phyloP scores from a whole-genome alignment of 306 rosid genomes.

The Trifolium dubium region DNA sequence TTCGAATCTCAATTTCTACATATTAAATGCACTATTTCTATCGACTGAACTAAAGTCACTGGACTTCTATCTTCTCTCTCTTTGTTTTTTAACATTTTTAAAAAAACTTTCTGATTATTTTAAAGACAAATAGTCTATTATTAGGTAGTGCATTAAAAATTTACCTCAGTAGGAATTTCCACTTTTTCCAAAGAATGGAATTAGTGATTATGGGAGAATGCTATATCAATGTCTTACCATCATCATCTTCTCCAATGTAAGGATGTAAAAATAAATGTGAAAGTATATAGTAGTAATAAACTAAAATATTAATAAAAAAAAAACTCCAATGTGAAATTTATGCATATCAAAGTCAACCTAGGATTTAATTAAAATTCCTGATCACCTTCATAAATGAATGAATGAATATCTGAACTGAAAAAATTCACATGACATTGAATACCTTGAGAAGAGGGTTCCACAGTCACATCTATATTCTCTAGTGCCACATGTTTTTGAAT shows the following conservation, averaged over 20 bases:
- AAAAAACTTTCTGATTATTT: not conserved
- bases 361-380: slow-evolving; percentile 37
- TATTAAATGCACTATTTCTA: too few relatives aligned
- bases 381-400: slow-evolving; percentile 42
- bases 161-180: slow-evolving; percentile 35
- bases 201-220: slow-evolving; percentile 29
- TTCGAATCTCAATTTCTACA: too few relatives aligned
- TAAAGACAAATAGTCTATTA: slow-evolving; percentile 27
- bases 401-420: slow-evolving; percentile 4
- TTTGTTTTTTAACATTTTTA: not conserved
- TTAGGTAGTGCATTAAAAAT: slow-evolving; percentile 35
- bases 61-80: too few relatives aligned
- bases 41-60: too few relatives aligned
- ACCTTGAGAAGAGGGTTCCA: slow-evolving; percentile 99
- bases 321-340: slow-evolving; percentile 19
- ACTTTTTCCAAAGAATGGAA: slow-evolving; percentile 24
- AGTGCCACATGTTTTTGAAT: slow-evolving; percentile 93
- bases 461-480: slow-evolving; percentile 98
- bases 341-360: slow-evolving; percentile 43
- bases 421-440: slow-evolving; percentile 23
- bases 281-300: not conserved
- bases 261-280: slow-evolving; percentile 7
- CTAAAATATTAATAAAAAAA: not conserved
- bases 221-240: slow-evolving; percentile 26
- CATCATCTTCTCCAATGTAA: slow-evolving; percentile 9